These are phyloP conservation scores for Penicillium subrubescens DNA, from an alignment of 495 filamentous ascomycete genomes.

Conservation along the genomic window DNA sequence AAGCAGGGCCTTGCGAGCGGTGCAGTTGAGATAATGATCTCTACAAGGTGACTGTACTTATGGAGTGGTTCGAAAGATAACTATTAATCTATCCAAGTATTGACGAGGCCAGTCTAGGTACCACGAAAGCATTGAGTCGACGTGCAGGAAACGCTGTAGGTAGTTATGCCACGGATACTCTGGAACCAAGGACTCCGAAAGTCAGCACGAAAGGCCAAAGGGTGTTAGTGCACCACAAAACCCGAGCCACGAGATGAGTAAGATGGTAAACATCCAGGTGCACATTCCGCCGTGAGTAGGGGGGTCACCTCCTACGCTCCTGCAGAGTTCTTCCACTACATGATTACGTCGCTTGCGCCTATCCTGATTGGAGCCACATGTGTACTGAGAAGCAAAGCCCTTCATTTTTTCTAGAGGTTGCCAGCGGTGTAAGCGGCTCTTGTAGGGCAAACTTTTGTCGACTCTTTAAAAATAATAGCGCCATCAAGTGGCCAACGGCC, in stretches of 20 bases:
- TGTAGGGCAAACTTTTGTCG: no score
- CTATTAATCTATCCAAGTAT: neutral
- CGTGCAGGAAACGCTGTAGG: neutral
- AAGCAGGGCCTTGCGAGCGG: neutral
- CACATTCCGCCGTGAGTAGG: neutral
- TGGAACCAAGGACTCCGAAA: neutral
- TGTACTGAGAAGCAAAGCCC: no score
- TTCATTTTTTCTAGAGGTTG: no score
- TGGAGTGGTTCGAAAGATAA: neutral
- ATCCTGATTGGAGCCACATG: no score
- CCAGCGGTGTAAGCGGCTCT: no score
- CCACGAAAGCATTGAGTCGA: neutral
- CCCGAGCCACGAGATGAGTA: neutral
- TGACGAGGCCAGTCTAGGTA: neutral
- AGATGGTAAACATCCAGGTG: neutral
- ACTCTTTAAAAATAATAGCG: no score
- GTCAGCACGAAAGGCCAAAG: no score
- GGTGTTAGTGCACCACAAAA: neutral
- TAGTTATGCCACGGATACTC: neutral
- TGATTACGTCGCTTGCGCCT: no score
- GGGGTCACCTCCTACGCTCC: no score
- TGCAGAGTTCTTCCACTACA: no score
- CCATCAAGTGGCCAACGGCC: no score
- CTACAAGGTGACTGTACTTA: neutral
- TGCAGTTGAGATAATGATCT: neutral